Base-by-base conservation (phyloP, 805 yeast genomes). In the Lachancea lanzarotensis region DNA sequence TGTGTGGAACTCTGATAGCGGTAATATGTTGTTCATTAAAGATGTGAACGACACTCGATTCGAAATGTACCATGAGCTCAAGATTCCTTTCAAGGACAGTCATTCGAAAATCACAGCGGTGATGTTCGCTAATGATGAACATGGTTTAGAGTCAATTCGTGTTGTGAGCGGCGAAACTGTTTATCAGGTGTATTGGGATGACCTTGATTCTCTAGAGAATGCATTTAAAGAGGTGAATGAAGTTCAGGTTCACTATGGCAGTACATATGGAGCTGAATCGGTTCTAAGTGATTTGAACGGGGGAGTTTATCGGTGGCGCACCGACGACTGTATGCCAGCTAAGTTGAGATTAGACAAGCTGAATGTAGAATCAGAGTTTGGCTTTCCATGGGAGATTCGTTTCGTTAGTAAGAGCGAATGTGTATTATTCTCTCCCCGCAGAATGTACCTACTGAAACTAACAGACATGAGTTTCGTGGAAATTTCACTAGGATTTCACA, bases 1-100 rank as follows among this genome's bases (percentile, higher is more conserved):
- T 3, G 15, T 54, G n/a, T 55, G 60, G 60, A 56, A 52, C 42
- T 22, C 31, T 13, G 38, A 33, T 10, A 40, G 38, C 13, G 36
- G 35, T 4, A 29, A 38, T 19, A 11, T 52, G n/a, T 38, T 41
- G 31, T 49, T 37, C 31, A 47, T 47, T 13, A 22, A 44, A 11
- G 44, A 48, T 22, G 39, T 52, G n/a, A 37, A 29, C 25, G 19
- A 29, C 13, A 12, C 30, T 9, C 7, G 40, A 13, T 18, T 17
- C 3, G 27, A 30, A 27, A 29, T 10, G 10, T 17, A 47, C 10
- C 51, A 44, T 18, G 53, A 58, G 16, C 15, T 57, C 13, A 53
- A 46, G 26, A 15, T 53, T 16, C 59, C 63, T 9, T 46, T 47
- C 34, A 26, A 37, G 13, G 48, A 49, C 2, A 50, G 51, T 39